phyloP scores from a whole-genome alignment of 1,284 basidiomycete genomes.

The Fereydounia khargensis region DNA sequence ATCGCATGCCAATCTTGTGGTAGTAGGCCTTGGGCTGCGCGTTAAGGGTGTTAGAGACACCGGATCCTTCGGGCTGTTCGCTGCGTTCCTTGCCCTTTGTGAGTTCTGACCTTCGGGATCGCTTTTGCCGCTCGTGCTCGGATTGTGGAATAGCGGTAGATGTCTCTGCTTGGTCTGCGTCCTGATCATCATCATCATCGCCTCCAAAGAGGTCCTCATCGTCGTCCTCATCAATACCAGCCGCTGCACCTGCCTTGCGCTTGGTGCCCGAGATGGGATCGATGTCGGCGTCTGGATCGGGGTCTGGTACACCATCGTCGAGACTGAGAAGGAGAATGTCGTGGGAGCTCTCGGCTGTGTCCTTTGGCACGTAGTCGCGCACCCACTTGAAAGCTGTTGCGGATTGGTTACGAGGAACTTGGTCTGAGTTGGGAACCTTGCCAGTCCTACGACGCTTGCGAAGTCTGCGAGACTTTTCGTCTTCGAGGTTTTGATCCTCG shows the following conservation, averaged over 20 bases:
- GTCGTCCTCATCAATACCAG: slow-evolving; percentile 5
- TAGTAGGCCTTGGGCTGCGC: slow-evolving; percentile 43
- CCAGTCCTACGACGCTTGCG: slow-evolving; percentile 45
- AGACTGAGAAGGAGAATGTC: slow-evolving; percentile 42
- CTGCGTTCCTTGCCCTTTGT: slow-evolving; percentile 34
- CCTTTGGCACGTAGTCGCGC: slow-evolving; percentile 44
- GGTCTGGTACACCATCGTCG: slow-evolving; percentile 43
- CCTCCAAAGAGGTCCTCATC: slow-evolving; percentile 39
- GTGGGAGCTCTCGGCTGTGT: slow-evolving; percentile 27
- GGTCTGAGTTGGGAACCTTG: slow-evolving; percentile 18
- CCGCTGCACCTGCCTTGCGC: slow-evolving; percentile 3
- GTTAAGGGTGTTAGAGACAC: slow-evolving; percentile 8
- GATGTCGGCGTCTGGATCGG: slow-evolving; percentile 33
- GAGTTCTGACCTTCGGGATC: slow-evolving; percentile 14
- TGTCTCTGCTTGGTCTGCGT: slow-evolving; percentile 1
- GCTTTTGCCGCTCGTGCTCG: slow-evolving; percentile 32
- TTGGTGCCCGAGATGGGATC: slow-evolving; percentile 29
- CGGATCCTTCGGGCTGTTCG: slow-evolving; percentile 14
- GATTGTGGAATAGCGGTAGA: slow-evolving; percentile 40
- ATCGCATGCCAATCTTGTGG: slow-evolving; percentile 50
- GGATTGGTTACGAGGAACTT: slow-evolving; percentile 13
- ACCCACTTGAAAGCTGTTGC: slow-evolving; percentile 42
- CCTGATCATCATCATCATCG: slow-evolving; percentile 12
- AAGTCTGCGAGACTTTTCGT: slow-evolving; percentile 36
- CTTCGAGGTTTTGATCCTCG: slow-evolving; percentile 22